Base-by-base conservation (phyloP, 352 stramenopile species). In the Peronospora destructor region DNA sequence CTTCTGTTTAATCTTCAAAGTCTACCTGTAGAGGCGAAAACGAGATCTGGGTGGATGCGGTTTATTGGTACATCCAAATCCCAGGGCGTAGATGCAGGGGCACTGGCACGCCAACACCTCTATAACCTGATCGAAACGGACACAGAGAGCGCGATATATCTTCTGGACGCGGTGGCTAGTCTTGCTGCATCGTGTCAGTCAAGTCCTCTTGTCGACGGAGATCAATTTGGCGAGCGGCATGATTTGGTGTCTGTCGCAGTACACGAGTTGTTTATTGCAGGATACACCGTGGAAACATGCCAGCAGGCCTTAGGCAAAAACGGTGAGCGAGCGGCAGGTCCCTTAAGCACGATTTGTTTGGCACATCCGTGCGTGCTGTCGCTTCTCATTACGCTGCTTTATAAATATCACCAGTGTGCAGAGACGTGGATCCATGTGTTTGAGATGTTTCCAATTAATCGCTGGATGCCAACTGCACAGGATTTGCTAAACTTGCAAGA, bases 361-460 rank as follows among this genome's bases (percentile, higher is more conserved):
- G 61, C 60, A 2, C 76, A 87, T 23, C 74, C 76, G 5, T 76
- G 67, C 65, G 64, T 83, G 30, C 59, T 85, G 2, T 87, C 76
- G 38, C 62, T 81, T 48, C 43, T 87, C 6, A 71, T 87, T 25
- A 70, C 64, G 19, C 53, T 87, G 17, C 44, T 87, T 2, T 81
- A 74, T 35, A 86, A 91, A 52, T 89, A 89, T 45, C 80, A 94
- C 32, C 69, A 87, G 44, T 89, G 80, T 45, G 74, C 76, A 0
- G 76, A 73, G 21, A 88, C 77, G 0, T 90, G 80, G 73, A 86
- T 90, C 38, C 64, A 87, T 29, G 73, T 94, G 6, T 91, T 94
- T 17, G 78, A 91, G 48, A 89, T 73, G 17, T 87, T 94, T 55
- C 83, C 83, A 7, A 76, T 94, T n/a, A 90, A 89, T 58, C 71